These are phyloP conservation scores for Mitragyna speciosa DNA, from an alignment of 257 asterid genomes.

Conservation along the genomic window DNA sequence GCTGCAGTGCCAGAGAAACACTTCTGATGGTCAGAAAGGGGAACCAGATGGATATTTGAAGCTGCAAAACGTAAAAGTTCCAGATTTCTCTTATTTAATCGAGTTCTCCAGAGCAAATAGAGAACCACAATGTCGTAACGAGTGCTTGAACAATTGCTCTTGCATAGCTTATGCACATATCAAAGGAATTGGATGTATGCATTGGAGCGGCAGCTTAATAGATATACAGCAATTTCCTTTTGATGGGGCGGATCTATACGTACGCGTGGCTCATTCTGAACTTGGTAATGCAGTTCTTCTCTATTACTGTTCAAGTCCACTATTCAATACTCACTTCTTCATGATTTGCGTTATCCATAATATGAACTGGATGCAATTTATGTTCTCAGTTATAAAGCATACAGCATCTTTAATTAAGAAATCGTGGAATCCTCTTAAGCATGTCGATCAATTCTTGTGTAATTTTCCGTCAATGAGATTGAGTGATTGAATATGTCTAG, in stretches of 20 bases:
- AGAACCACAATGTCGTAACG: slow-evolving; percentile 31
- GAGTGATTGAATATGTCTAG: neutral
- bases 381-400: neutral
- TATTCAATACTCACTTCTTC: too few species aligned
- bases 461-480: neutral
- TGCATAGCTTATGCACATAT: slow-evolving; percentile 33
- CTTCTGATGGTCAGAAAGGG: slow-evolving; percentile 10
- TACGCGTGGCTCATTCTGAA: slow-evolving; percentile 57
- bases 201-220: slow-evolving; percentile 34
- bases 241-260: slow-evolving; percentile 40
- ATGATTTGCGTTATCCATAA: neutral
- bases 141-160: slow-evolving; percentile 36
- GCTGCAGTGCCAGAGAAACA: slow-evolving; percentile 35
- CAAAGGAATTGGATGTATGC: slow-evolving; percentile 33
- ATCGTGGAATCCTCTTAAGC: neutral
- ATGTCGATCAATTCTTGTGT: neutral
- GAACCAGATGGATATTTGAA: slow-evolving; percentile 43
- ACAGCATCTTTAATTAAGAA: neutral
- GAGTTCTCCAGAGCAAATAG: neutral
- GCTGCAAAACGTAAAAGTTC: slow-evolving; percentile 39
- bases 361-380: neutral
- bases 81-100: slow-evolving; percentile 38
- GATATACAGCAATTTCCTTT: slow-evolving; percentile 38
- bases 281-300: slow-evolving; percentile 33
- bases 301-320: neutral